Conservation (phyloP, 2,329 filamentous ascomycete species). For the Catunica adiposa region DNA sequence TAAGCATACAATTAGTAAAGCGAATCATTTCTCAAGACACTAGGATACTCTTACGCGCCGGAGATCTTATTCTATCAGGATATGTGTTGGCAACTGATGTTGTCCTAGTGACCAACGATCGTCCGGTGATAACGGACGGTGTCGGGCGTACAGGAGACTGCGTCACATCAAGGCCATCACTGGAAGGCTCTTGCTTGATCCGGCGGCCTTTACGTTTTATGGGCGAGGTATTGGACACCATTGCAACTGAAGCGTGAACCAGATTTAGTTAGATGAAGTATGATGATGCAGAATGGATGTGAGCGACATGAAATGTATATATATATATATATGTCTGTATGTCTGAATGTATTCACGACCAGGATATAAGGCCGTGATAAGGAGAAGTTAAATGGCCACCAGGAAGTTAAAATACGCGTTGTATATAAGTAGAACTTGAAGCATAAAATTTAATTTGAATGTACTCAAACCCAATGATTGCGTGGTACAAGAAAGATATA, state of each 20-base stretch:
- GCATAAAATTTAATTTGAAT: too few species aligned
- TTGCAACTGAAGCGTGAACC: neutral
- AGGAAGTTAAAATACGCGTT: too few species aligned
- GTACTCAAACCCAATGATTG: too few species aligned
- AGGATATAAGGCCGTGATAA: too few species aligned
- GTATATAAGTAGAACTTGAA: too few species aligned
- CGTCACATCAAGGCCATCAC: neutral
- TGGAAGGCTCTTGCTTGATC: neutral
- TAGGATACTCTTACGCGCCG: neutral
- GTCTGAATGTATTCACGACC: neutral
- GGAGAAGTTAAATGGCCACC: too few species aligned
- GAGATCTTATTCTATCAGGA: neutral
- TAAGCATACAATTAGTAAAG: slow-evolving; percentile 13
- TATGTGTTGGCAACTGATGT: slow-evolving; percentile 6
- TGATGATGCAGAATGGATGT: too few species aligned
- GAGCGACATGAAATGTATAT: neutral
- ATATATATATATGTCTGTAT: neutral
- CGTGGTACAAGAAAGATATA: too few species aligned
- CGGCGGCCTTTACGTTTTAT: neutral
- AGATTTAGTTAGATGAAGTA: neutral
- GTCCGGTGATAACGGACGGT: slow-evolving; percentile 3
- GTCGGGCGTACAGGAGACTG: neutral
- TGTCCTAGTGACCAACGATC: neutral
- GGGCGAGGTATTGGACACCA: neutral
- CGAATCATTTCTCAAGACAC: too few species aligned